Conservation (phyloP, 768 basidiomycete genomes). For the Leccinum obscurum region DNA sequence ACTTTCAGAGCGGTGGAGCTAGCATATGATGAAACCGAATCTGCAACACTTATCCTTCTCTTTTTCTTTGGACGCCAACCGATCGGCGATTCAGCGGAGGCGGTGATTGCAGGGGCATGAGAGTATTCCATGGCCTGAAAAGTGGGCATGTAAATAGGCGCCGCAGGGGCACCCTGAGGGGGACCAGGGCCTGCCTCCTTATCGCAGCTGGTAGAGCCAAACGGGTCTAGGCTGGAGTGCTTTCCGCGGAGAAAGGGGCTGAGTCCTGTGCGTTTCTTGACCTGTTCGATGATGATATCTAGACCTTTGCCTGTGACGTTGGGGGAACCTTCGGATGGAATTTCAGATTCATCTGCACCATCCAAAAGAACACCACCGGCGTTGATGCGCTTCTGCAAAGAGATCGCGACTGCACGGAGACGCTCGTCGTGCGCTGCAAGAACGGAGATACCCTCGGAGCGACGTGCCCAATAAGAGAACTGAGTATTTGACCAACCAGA, state of each 20-base stretch:
- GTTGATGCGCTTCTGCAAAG: constrained; percentile 42
- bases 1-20: constrained; percentile 28
- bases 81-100: constrained; percentile 29
- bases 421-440: constrained; percentile 42
- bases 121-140: constrained; percentile 41
- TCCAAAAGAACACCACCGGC: constrained; percentile 35
- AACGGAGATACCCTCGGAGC: constrained; percentile 49
- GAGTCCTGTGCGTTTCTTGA: constrained; percentile 47
- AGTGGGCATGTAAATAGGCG: constrained; percentile 41
- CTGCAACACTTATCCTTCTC: constrained; percentile 37
- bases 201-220: constrained; percentile 41
- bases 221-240: constrained; percentile 51
- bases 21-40: constrained; percentile 36
- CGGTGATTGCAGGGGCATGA: constrained; percentile 35
- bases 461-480: constrained; percentile 56
- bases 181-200: constrained; percentile 34
- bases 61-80: constrained; percentile 35
- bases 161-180: constrained; percentile 22
- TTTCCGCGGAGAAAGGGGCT: constrained; percentile 52
- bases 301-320: constrained; percentile 50
- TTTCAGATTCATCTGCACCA: constrained; percentile 22
- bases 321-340: constrained; percentile 36
- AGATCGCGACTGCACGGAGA: constrained; percentile 40
- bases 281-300: constrained; percentile 47
- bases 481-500: constrained; percentile 57